Conservation (phyloP, 768 basidiomycete genomes). For the Dentipellis fragilis region DNA sequence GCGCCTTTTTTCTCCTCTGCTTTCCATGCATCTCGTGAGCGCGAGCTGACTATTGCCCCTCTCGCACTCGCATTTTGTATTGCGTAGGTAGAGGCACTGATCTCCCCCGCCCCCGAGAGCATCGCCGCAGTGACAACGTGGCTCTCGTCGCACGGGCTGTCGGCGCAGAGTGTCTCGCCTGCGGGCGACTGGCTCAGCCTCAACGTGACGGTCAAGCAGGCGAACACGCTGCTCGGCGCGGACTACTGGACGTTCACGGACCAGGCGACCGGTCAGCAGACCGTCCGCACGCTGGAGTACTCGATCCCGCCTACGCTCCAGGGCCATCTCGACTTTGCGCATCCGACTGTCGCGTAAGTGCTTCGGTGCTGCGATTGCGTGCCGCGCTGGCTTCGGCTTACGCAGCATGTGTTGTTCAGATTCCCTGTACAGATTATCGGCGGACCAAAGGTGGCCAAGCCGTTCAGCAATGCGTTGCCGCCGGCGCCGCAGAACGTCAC, state of each 20-base stretch:
- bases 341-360: slow-evolving; percentile 12
- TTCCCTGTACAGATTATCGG: neutral
- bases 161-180: slow-evolving; percentile 2
- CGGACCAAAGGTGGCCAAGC: neutral
- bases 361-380: too few relatives aligned
- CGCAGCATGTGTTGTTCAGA: neutral
- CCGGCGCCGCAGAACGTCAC: neutral
- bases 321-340: slow-evolving; percentile 11
- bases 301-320: slow-evolving; percentile 3
- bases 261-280: slow-evolving; percentile 5
- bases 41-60: neutral
- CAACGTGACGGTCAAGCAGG: neutral
- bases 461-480: neutral
- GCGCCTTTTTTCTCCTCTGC: too few relatives aligned
- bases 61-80: neutral
- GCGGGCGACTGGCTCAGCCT: slow-evolving; percentile 8
- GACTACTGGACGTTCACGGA: neutral
- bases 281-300: slow-evolving; percentile 2
- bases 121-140: neutral
- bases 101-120: neutral
- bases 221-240: neutral
- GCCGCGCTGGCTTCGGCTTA: neutral
- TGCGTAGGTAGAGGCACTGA: neutral
- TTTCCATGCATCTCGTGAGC: neutral
- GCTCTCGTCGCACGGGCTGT: slow-evolving; percentile 7